Conservation (phyloP, 306 rosid genomes). For the Coriaria nepalensis region DNA sequence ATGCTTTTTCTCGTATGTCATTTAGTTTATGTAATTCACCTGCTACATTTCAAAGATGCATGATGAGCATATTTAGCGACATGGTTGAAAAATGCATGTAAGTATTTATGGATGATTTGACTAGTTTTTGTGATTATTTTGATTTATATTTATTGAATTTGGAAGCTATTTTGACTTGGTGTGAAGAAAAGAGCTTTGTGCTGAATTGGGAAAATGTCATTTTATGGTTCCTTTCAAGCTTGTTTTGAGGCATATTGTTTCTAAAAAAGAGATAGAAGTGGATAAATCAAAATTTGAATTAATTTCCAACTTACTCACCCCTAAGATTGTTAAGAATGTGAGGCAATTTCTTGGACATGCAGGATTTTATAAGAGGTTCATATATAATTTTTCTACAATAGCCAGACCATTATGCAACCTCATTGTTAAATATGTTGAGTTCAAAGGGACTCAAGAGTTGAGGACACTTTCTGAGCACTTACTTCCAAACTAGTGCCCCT, state of each 20-base stretch:
- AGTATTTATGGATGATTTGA: background rate
- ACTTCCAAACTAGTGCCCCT: no score
- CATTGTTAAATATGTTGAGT: no score
- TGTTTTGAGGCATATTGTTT: background rate
- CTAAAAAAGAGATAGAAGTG: background rate
- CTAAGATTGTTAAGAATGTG: no score
- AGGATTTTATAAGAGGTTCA: no score
- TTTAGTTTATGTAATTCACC: background rate
- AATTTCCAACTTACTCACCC: background rate
- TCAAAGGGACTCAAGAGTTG: no score
- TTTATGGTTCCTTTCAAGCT: background rate
- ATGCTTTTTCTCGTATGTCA: background rate
- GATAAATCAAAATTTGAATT: background rate
- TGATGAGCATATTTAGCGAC: background rate
- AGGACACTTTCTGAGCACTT: background rate
- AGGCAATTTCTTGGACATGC: no score
- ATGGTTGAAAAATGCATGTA: constrained; percentile 1
- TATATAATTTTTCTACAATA: no score
- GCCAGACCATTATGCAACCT: no score
- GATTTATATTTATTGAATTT: background rate
- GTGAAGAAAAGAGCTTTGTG: background rate
- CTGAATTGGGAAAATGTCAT: background rate
- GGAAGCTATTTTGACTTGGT: background rate
- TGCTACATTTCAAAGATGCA: constrained; percentile 3
- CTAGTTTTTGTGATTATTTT: background rate